These are phyloP conservation scores for Lineolata rhizophorae DNA, from an alignment of 495 filamentous ascomycete species.

Conservation along the genomic window DNA sequence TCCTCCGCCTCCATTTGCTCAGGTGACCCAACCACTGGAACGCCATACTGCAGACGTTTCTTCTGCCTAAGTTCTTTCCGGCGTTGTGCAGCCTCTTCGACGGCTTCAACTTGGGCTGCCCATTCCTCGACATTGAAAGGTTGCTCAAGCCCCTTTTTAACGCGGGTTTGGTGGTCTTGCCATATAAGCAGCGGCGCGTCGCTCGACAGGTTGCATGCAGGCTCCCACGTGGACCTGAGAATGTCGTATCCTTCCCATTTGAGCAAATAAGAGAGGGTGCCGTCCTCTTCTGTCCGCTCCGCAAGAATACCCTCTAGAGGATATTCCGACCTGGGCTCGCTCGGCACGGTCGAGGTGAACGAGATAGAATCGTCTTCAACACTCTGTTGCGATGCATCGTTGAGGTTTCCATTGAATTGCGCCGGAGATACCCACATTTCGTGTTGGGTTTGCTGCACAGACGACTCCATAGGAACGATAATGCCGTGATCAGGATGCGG, in stretches of 20 bases:
- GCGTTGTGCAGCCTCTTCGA: too few species aligned
- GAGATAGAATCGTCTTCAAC: not conserved
- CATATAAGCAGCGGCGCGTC: not conserved
- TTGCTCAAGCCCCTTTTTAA: not conserved
- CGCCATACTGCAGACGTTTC: too few species aligned
- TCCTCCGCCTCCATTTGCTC: too few species aligned
- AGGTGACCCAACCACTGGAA: too few species aligned
- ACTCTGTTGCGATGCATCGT: not conserved
- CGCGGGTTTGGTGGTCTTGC: not conserved
- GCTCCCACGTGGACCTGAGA: not conserved
- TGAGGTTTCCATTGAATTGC: not conserved
- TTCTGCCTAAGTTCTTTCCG: too few species aligned
- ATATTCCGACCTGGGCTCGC: not conserved
- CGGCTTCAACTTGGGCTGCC: not conserved
- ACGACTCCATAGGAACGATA: not conserved
- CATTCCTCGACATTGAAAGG: not conserved
- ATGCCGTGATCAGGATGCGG: not conserved
- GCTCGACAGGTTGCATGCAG: not conserved
- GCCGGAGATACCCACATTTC: too few species aligned
- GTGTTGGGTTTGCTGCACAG: too few species aligned
- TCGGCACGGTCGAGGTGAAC: not conserved
- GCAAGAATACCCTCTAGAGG: not conserved
- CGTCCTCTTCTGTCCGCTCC: not conserved
- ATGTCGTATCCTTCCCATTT: not conserved
- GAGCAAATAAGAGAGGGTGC: slow-evolving; percentile 1